phyloP scores from a whole-genome alignment of 805 yeast species.

The Wickerhamiella spandovensis region DNA sequence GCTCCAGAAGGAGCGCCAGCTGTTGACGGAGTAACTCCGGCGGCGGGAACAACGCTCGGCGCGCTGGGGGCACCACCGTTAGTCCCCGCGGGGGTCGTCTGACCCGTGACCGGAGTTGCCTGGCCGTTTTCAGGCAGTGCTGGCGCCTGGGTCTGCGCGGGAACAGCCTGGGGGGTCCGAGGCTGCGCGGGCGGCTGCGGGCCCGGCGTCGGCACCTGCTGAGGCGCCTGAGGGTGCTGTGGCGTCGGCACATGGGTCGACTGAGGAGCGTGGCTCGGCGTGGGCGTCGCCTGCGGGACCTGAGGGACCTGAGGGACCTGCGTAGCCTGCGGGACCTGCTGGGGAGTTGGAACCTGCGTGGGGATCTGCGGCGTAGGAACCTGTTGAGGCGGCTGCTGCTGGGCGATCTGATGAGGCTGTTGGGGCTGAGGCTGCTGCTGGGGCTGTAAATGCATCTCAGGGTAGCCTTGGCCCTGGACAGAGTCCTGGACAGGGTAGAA shows the following conservation, averaged over 20 bases:
- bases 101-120: not conserved
- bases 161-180: conserved; percentile 10
- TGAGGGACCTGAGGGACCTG: not conserved
- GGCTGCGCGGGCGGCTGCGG: conserved; percentile 10
- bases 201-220: not conserved
- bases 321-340: conserved; percentile 16
- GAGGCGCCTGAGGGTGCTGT: not conserved
- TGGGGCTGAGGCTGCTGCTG: not conserved
- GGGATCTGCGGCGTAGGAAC: conserved; percentile 14
- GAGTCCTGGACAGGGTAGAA: not conserved
- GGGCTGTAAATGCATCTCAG: not conserved
- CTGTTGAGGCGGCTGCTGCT: conserved; percentile 16
- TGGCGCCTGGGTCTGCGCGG: not conserved
- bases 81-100: not conserved
- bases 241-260: not conserved
- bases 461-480: not conserved
- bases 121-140: not conserved
- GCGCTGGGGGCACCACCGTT: not conserved
- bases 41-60: no score
- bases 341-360: conserved; percentile 17
- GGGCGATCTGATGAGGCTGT: conserved; percentile 20
- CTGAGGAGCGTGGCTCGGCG: no score
- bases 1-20: not conserved
- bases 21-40: not conserved
- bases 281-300: not conserved